Conservation (phyloP, 2,329 filamentous ascomycete species). For the Fusarium miscanthi region DNA sequence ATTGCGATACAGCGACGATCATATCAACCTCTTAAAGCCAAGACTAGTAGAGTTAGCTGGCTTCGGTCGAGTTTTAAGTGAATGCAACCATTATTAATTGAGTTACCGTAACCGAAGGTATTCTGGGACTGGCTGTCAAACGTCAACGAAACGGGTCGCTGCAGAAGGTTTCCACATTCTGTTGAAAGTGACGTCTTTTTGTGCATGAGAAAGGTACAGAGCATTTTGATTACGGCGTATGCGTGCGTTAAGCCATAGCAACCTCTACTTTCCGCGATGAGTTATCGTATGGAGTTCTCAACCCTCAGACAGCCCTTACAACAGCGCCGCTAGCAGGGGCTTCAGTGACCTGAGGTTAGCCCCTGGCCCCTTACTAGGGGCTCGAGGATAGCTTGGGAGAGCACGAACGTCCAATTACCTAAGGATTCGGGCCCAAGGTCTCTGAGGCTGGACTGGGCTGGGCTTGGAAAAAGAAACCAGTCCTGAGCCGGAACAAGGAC, state of each 20-base stretch:
- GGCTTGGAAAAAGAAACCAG: slow-evolving; percentile 26
- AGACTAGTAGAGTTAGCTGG: slow-evolving; percentile 16
- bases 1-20: slow-evolving; percentile 31
- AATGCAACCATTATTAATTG: slow-evolving; percentile 24
- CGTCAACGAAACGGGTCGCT: slow-evolving; percentile 29
- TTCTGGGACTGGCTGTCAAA: slow-evolving; percentile 28
- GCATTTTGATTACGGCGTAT: slow-evolving; percentile 5
- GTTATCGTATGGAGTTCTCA: slow-evolving; percentile 15
- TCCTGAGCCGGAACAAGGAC: slow-evolving; percentile 25
- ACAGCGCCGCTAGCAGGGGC: slow-evolving; percentile 34
- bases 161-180: slow-evolving; percentile 26
- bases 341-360: slow-evolving; percentile 29
- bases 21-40: slow-evolving; percentile 22
- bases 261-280: slow-evolving; percentile 18
- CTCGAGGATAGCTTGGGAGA: slow-evolving; percentile 16
- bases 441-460: slow-evolving; percentile 13
- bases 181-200: slow-evolving; percentile 28
- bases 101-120: slow-evolving; percentile 21
- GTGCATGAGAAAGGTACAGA: slow-evolving; percentile 1
- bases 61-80: not conserved
- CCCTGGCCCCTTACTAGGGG: slow-evolving; percentile 35
- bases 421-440: slow-evolving; percentile 27
- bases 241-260: slow-evolving; percentile 14
- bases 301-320: slow-evolving; percentile 1
- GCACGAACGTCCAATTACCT: slow-evolving; percentile 30